A percentile compares a stretch with the other conserved stretches of the same genome.
Evolutionary conservation across 768 basidiomycete genomes (phyloP).

Genomic region (Podaxis sp.): DNA sequence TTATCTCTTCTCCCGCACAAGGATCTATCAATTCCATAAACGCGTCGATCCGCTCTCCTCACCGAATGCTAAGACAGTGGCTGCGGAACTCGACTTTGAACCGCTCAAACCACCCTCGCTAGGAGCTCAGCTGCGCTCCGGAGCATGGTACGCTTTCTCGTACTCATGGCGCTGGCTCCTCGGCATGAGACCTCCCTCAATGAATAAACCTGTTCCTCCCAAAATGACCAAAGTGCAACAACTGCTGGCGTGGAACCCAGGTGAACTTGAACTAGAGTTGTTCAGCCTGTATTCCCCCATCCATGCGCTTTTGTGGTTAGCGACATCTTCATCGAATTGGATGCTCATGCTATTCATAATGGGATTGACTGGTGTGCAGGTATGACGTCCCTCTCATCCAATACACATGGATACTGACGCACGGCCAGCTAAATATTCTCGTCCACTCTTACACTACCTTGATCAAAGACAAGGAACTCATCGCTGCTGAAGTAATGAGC

Average conservation of each 20-base stretch:
- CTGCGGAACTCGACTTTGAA: constrained; percentile 47
- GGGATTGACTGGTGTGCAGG: constrained; percentile 65
- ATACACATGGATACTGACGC: background rate
- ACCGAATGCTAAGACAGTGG: constrained; percentile 65
- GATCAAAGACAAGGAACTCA: constrained; percentile 71
- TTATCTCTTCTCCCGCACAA: constrained; percentile 69
- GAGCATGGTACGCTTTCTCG: constrained; percentile 52
- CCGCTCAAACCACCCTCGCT: constrained; percentile 45
- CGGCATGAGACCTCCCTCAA: constrained; percentile 50
- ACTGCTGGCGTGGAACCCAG: constrained; percentile 76
- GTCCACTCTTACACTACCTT: constrained; percentile 58
- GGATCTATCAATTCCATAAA: constrained; percentile 65
- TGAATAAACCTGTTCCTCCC: constrained; percentile 30
- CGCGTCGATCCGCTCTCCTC: constrained; percentile 66
- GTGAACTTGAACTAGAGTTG: constrained; percentile 64
- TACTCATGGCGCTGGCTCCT: constrained; percentile 67
- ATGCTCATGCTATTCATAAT: constrained; percentile 68
- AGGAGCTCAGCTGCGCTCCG: constrained; percentile 37
- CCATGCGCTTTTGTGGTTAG: constrained; percentile 73
- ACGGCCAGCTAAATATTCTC: constrained; percentile 44
- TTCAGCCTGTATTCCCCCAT: constrained; percentile 79
- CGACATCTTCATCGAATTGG: constrained; percentile 73
- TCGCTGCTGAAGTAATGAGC: constrained; percentile 77
- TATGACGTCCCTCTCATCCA: constrained; percentile 25
- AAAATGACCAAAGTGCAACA: constrained; percentile 63